Base-by-base conservation (phyloP, 768 basidiomycete species). In the Boletus reticulatus region DNA sequence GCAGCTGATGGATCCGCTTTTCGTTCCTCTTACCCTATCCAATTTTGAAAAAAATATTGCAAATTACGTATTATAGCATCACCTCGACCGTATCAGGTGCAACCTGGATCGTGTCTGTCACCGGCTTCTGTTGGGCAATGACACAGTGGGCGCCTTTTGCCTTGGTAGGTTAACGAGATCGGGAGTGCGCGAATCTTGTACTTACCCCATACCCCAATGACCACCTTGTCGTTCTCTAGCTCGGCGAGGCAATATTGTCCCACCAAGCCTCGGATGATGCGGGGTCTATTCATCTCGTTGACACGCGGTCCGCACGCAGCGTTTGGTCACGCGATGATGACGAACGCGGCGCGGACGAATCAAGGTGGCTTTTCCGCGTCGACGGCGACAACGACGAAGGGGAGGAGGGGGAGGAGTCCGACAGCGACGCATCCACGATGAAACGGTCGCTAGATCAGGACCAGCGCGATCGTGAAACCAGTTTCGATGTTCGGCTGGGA, bases 111-210 rank as follows among this genome's bases (percentile, higher is more conserved):
- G 83, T 97, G 48, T 81, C 87, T 9, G 61, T 89, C 13, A 87
- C 87, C 8, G 96, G 96, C 0, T 88, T 97, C 62, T 88, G 90
- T n/a, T 97, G 90, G 92, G 93, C 94, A 6, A 80, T 98, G 49
- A 83, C 87, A 1, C 88, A 89, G 71, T 98, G 95, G 96, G 93
- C 87, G 4, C 95, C 95, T 4, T 96, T 92, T 72, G 85, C 93
- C 0, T 71, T 98, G 65, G 92, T 95, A 60, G 45, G 84, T 74
- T 16, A 27, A 17, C 50, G 29, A 29, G 20, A 53, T 50, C 44
- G 13, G 31, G 41, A 34, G 12, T 19, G 19, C 38, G 10, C 14
- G 12, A 36, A 36, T 36, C 34, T 36, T 4, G 34, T 14, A 14
- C 56, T 59, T 61, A 65, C 63, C 59, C 58, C 60, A 52, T 59